Evolutionary conservation across 208 protist genomes (phyloP), one percentile per base, ranked within the genome.

Genomic region (Phytomonas francai): DNA sequence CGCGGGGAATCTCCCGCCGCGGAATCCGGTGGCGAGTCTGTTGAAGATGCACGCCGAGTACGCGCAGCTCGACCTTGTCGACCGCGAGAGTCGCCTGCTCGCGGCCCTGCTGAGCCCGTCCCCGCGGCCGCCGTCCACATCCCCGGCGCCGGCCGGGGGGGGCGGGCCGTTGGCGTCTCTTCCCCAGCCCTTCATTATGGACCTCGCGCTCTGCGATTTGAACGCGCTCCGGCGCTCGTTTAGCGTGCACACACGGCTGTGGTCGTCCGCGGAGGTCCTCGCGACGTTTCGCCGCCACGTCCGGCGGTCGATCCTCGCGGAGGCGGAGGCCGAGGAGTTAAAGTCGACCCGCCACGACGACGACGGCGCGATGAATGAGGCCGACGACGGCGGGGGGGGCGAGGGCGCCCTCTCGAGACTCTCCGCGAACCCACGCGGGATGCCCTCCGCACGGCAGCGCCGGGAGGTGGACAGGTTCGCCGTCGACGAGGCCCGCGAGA

Each of bases 181-280:
- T 0, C 61, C 78, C 0, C 33, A 68, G 19, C 72, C 85, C 3
- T 73, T 76, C 28, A 75, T 92, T 58, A 63, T 92, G 45, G 70
- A 88, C 45, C 75, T 88, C 25, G 82, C 81, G 2, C 61, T 74
- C n/a, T 73, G 73, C 16, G 84, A 92, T 60, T 73, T 92, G 60
- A 79, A 89, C 25, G 64, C 59, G 69, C 62, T 92, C 31, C 79
- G 78, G 61, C 69, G 58, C 34, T 86, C 83, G 1, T 82, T 92
- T 51, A 63, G 79, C 36, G 81, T 76, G 3, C 87, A 92, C 68
- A 83, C 76, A 14, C 30, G 66, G 32, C 36, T 72, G 7, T 81
- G 76, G 63, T 71, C 70, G 56, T 65, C 68, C 25, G 67, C 59
- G n/a, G 79, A 85, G 36, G 66, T 89, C 28, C 54, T 78, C 25